Percentiles rank a stretch among this genome's conserved stretches.
Evolutionary conservation across 768 basidiomycete genomes (phyloP).

Genomic region (Pholiota molesta): DNA sequence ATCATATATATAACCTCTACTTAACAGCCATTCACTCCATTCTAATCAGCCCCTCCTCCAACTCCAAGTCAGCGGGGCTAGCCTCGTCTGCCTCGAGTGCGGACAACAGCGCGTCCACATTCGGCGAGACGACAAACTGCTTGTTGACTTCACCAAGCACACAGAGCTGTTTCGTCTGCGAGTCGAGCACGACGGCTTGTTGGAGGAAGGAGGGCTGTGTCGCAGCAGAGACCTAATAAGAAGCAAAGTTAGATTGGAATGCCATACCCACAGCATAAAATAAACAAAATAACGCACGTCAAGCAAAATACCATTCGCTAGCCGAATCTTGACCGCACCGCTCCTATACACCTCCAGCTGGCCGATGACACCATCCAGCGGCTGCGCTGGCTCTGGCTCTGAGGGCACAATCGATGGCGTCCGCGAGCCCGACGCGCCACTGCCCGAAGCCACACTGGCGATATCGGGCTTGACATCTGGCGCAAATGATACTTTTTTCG

Average conservation of each 20-base stretch:
- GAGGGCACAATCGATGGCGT: conserved; percentile 30
- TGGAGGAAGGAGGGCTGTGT: conserved; percentile 89
- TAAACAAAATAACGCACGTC: conserved; percentile 56
- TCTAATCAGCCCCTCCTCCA: conserved; percentile 52
- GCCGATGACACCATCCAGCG: conserved; percentile 79
- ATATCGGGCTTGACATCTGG: conserved; percentile 53
- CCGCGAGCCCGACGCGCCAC: conserved; percentile 23
- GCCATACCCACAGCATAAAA: too few relatives aligned
- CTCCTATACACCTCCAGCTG: conserved; percentile 84
- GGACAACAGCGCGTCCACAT: conserved; percentile 73
- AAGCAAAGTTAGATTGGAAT: too few relatives aligned
- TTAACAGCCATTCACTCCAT: conserved; percentile 43
- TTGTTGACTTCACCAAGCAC: conserved; percentile 89
- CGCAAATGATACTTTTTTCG: conserved; percentile 68
- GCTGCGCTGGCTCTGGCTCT: conserved; percentile 34
- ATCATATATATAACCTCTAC: too few relatives aligned
- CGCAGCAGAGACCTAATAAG: conserved; percentile 84
- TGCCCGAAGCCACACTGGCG: conserved; percentile 26
- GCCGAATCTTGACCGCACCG: conserved; percentile 84
- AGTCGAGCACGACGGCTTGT: conserved; percentile 79
- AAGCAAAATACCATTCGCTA: conserved; percentile 79
- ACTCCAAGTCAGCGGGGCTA: conserved; percentile 23
- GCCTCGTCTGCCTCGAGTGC: conserved; percentile 62
- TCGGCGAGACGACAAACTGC: conserved; percentile 82
- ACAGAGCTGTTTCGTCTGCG: conserved; percentile 55